Evolutionary conservation across 345 rosid genomes (phyloP), one percentile per base, ranked within the genome.

Genomic region (Acer saccharum): DNA sequence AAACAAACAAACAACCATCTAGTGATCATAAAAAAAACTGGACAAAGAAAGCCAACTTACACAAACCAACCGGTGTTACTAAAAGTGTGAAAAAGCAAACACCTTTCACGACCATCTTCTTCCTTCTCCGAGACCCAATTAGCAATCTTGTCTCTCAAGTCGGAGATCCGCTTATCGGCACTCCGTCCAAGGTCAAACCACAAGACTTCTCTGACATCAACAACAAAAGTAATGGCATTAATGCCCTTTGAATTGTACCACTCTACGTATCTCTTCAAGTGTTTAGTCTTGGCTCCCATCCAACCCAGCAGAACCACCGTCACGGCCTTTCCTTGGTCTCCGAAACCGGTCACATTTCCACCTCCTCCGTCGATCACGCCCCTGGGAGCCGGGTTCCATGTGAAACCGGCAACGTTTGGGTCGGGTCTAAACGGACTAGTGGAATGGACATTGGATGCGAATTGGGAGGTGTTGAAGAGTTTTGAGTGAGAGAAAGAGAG

Each of bases 51-150:
- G 41, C 68, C 63, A 84, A 92, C 98, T 84, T 88, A 93, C 98
- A 79, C 83, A 80, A 93, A 79, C 97, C 94, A 94, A 73, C 98
- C 98, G 55, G 97, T 89, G 86, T 94, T 94, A 81, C 98, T 95
- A 79, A 91, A 95, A 69, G 86, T 77, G 70, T 95, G 98, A 75
- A 94, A 93, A 75, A 94, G 70, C 87, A 93, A 89, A 65, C 88
- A 81, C 64, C 89, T 79, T 27, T 91, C 90, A 76, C 89, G 80
- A 48, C 93, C 94, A 65, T 89, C 91, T 14, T 87, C 90, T 68
- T 86, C 92, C 55, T 72, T 65, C 79, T 77, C 83, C 9, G 82
- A 79, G 64, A 90, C 91, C 97, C 94, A 95, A 11, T 77, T 77
- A 18, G 46, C 86, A 72, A 95, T 73, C 43, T 86, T 87, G 14